These are phyloP conservation scores for Globisporangium abappressorium DNA, from an alignment of 352 stramenopile genomes.

Conservation along the genomic window DNA sequence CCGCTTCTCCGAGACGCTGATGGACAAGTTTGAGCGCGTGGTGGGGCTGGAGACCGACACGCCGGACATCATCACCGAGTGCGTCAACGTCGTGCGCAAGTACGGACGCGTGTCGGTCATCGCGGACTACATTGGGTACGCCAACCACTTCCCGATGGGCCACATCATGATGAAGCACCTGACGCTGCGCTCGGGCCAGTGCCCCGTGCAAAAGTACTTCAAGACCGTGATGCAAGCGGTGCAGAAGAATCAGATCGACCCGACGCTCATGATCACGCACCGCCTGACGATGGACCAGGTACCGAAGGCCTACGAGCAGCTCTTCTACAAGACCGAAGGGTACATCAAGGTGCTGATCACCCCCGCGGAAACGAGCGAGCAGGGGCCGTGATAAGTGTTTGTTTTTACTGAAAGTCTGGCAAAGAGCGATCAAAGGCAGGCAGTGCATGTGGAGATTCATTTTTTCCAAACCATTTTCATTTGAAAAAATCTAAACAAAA, in stretches of 20 bases:
- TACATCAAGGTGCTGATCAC: constrained; percentile 36
- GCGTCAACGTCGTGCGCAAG: constrained; percentile 38
- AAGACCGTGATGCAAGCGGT: constrained; percentile 21
- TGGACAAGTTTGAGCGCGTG: constrained; percentile 26
- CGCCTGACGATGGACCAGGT: constrained; percentile 2
- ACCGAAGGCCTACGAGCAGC: constrained; percentile 24
- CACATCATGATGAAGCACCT: constrained; percentile 49
- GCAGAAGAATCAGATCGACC: constrained; percentile 34
- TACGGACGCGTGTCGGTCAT: constrained; percentile 29
- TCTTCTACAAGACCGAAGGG: constrained; percentile 26
- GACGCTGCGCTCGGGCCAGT: constrained; percentile 33
- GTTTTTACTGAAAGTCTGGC: too few relatives aligned
- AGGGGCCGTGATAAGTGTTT: not conserved
- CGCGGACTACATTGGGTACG: constrained; percentile 31
- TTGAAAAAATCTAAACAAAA: too few relatives aligned
- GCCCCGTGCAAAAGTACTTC: constrained; percentile 40
- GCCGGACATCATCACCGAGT: constrained; percentile 55
- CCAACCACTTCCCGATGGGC: constrained; percentile 37
- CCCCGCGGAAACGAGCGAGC: not conserved
- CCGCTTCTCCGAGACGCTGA: constrained; percentile 34
- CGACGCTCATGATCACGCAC: constrained; percentile 56
- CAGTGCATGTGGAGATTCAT: too few relatives aligned
- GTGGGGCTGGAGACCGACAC: constrained; percentile 30
- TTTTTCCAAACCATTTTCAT: too few relatives aligned
- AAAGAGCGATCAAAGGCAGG: not conserved